Base-by-base conservation (phyloP, 2,329 filamentous ascomycete genomes). In the Zasmidium citrigriseum region DNA sequence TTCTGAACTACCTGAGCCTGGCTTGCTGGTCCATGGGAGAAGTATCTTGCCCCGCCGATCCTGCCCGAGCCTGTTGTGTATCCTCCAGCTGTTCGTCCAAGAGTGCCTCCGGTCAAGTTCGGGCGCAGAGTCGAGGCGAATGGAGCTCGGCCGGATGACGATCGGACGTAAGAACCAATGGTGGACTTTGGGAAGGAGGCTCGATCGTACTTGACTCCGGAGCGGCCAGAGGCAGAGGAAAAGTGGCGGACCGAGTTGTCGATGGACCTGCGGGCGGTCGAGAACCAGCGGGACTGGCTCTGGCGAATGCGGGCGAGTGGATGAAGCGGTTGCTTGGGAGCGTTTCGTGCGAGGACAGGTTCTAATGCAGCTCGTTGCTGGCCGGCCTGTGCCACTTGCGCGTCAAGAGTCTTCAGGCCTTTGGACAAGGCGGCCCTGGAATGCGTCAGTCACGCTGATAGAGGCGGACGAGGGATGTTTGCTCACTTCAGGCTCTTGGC, bases 1-100 rank as follows among this genome's bases (percentile, higher is more conserved):
- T 96, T 96, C 74, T 95, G 89, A 52, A 98, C 85, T 48, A 98
- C 91, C 73, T 98, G 91, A 1, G 93, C 91, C 41, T 91, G 92
- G 7, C 88, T 86, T 10, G 90, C 89, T 1, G 93, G 91, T 0
- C 87, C 85, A 76, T 97, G 93, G 1, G 91, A 96, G 77, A 98
- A 98, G 79, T 93, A 93, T 65, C 93, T 85, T 22, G 87, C 86
- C 46, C 89, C 90, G 65, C 89, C 86, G 58, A 85, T 74, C 48
- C 87, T 82, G 27, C 88, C 88, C 51, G 86, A 85, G 23, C 70
- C 70, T 56, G 90, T 78, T 63, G 82, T 82, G 72, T 99, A 99
- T n/a, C 95, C 95, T 64, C 93, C 92, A 7, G 93, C 90, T 41
- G 90, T 91, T 57, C 93, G 86, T 29, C 90, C 88, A 46, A 97